Evolutionary conservation across 495 filamentous ascomycete genomes (phyloP), one percentile per base, ranked within the genome.

Genomic region (Cenococcum geophilum): DNA sequence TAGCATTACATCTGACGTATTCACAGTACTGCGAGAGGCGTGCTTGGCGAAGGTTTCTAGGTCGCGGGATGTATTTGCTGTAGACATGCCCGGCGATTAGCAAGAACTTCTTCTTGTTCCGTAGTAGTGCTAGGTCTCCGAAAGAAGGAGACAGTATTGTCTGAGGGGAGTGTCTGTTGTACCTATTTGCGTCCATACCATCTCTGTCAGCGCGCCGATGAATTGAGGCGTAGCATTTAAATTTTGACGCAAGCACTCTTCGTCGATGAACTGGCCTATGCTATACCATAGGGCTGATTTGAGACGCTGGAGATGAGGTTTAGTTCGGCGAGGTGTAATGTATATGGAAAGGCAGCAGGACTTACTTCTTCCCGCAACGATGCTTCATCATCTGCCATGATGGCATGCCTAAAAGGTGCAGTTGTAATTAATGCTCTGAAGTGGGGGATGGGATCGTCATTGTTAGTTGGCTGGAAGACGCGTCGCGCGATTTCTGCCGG

Each of bases 271-370:
- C 71, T 91, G 88, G 70, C 92, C 92, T 61, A 96, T 84, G 21
- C 83, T 81, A 71, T 87, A 88, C 92, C 92, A 97, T n/a, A 98
- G 82, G 35, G 91, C 89, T 54, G 89, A 85, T 81, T 98, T 98
- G 59, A 97, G 80, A 63, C 86, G 86, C 90, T 96, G 40, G 9
- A 48, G 42, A 40, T 14, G 51, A 49, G 61, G 34, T 32, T 32
- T 6, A 32, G 27, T 32, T 32, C 2, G 27, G 2, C 6, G 27
- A 32, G 6, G 27, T 6, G n/a, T 32, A 6, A 32, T 3, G 27
- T 6, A 32, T 32, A 32, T 6, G 27, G 27, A 32, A 6, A 32
- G 27, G 27, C 6, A 32, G 27, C 27, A 32, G 6, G 27, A 3
- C 27, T 32, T 32, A 32, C 27, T 6, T 32, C 27, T 32, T 32